Evolutionary conservation across 768 basidiomycete species (phyloP), one percentile per base, ranked within the genome.

Genomic region (Phylloporus arenicola): DNA sequence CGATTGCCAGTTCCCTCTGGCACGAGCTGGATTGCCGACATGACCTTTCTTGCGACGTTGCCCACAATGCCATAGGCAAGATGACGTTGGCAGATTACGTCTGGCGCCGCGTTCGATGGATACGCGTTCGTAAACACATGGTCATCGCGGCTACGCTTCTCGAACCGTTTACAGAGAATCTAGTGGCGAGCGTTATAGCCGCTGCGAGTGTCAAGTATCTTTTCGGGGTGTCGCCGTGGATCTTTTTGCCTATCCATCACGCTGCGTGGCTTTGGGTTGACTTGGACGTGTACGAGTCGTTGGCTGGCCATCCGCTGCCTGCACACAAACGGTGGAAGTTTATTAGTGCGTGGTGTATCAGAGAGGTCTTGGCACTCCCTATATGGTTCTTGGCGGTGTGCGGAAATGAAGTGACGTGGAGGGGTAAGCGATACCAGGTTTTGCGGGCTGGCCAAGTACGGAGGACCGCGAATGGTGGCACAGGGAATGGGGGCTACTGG

Each of bases 41-140:
- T 63, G 86, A 91, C 50, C 76, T 98, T 52, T 94, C 92, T 0
- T 86, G 83, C 63, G 95, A 98, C 63, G 83, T 95, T 47, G 94
- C 87, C 1, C 79, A 82, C 40, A 96, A 98, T 61, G 82, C 84
- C 9, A 81, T 98, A 39, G 94, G 92, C 17, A 83, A 84, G 56
- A 93, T 99, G 87, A 73, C 84, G 2, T 73, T 98, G 46, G 69
- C 68, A 29, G 92, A 88, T 61, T 99, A 96, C 69, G 75, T 97
- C 51, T 82, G 82, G 76, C 79, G 96, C 31, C 83, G 96, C 25
- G 83, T 92, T 17, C 84, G 96, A 3, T 99, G 96, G 96, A 92
- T 99, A 61, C 83, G 96, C 39, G 95, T 98, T 29, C 82, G 96
- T 46, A 97, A 94, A 67, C 84, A 83, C 60, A 98, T 98, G 92